Evolutionary conservation across 73 alveolate species (phyloP).

Genomic region (Uronychia setigera): DNA sequence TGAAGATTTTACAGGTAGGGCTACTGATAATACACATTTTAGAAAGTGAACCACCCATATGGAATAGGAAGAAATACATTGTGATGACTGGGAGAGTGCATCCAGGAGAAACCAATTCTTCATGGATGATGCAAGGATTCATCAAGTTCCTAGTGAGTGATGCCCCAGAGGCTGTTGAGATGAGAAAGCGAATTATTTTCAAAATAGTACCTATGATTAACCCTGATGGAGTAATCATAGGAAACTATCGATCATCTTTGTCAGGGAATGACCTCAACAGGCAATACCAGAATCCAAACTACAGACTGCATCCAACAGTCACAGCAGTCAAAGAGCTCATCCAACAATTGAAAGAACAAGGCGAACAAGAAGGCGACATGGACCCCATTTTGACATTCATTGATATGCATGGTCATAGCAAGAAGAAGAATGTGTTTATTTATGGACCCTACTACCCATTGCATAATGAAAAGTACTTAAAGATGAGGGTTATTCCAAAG

Average conservation of each 20-base stretch:
- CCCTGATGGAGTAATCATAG: slow-evolving; percentile 85
- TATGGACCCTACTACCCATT: slow-evolving; percentile 81
- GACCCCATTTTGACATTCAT: slow-evolving; percentile 48
- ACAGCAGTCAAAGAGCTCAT: slow-evolving; percentile 77
- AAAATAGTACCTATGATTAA: slow-evolving; percentile 82
- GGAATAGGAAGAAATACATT: slow-evolving; percentile 59
- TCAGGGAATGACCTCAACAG: slow-evolving; percentile 83
- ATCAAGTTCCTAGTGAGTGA: slow-evolving; percentile 74
- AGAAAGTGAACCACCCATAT: slow-evolving; percentile 32
- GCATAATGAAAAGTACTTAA: slow-evolving; percentile 39
- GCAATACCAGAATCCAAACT: slow-evolving; percentile 80
- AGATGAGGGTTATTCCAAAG: slow-evolving; percentile 73
- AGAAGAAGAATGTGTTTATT: slow-evolving; percentile 71
- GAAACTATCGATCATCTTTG: slow-evolving; percentile 74
- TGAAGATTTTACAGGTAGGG: not conserved
- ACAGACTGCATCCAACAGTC: slow-evolving; percentile 84
- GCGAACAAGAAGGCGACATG: slow-evolving; percentile 14
- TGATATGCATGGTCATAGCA: slow-evolving; percentile 81
- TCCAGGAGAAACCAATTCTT: slow-evolving; percentile 93
- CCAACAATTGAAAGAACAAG: slow-evolving; percentile 21
- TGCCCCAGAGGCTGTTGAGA: slow-evolving; percentile 67
- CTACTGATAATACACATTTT: slow-evolving; percentile 1
- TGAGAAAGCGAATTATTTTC: slow-evolving; percentile 70
- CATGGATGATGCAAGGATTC: slow-evolving; percentile 86
- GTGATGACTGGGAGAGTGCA: slow-evolving; percentile 89